A percentile compares a stretch with the other conserved stretches of the same genome.
phyloP scores from a whole-genome alignment of 208 protist genomes.

The Balamuthia mandrillaris region DNA sequence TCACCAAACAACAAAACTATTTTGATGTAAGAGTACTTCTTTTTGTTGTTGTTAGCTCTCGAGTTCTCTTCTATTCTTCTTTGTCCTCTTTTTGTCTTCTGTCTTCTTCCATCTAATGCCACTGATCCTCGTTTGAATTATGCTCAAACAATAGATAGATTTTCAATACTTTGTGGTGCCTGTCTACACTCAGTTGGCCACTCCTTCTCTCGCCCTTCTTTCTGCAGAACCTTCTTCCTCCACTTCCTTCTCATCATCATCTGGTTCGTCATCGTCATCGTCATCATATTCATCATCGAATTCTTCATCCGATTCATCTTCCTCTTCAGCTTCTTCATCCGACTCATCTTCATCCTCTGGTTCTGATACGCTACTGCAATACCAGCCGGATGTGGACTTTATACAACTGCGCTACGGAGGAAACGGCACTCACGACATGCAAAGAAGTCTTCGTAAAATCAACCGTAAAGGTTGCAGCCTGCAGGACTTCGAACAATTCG shows the following conservation, averaged over 20 bases:
- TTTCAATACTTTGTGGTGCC: conserved; percentile 12
- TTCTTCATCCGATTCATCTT: background rate
- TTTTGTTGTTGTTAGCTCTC: no score
- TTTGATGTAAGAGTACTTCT: no score
- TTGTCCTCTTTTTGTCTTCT: no score
- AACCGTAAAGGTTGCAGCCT: background rate
- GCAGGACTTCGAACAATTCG: background rate
- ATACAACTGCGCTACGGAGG: background rate
- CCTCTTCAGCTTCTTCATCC: background rate
- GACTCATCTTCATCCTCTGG: background rate
- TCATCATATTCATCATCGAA: background rate
- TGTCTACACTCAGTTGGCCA: background rate
- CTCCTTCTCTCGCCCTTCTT: background rate
- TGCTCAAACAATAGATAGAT: no score
- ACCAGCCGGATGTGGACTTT: background rate
- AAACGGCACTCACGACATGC: background rate
- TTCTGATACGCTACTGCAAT: background rate
- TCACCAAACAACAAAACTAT: no score
- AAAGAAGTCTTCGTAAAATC: background rate
- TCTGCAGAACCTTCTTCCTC: no score
- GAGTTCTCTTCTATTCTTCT: no score
- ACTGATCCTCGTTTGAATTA: no score
- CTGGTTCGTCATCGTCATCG: no score
- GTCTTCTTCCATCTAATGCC: no score
- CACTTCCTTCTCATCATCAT: no score